Evolutionary conservation across 257 asterid species (phyloP), one percentile per base, ranked within the genome.

Genomic region (Rubia yunnanensis): DNA sequence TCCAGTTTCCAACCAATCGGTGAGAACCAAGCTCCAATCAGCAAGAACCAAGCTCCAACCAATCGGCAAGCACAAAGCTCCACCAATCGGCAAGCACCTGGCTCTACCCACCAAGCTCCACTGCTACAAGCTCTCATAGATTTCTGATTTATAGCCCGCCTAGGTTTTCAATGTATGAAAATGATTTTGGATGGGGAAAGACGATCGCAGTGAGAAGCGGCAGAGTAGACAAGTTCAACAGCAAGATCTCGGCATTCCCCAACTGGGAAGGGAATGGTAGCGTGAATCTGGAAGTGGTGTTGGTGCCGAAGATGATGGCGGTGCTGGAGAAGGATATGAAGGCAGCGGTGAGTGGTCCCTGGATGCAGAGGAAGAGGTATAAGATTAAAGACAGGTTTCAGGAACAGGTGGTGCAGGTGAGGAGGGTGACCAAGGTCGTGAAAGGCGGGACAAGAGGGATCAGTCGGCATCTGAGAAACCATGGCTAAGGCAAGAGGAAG

Each of bases 401-500:
- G 20, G 98, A 91, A 86, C 72, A 92, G 39, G 96, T 91, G 7
- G 86, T 91, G 66, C 96, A 92, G 52, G 98, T 88, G 5, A 79
- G 98, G 76, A 87, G 95, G 27, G 98, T 91, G 18, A 91, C 95
- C 0, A 91, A 91, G 78, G 98, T 92, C 28, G 98, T 92, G 1
- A 92, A 92, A 71, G 98, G 98, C 20, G 98, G 98, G 53, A 88
- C n/a, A n/a, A n/a, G n/a, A n/a, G n/a, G n/a, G n/a, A n/a, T n/a
- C n/a, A n/a, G n/a, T n/a, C n/a, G n/a, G n/a, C n/a, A n/a, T n/a
- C n/a, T n/a, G n/a, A n/a, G n/a, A n/a, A n/a, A n/a, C n/a, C n/a
- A n/a, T n/a, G n/a, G n/a, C n/a, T n/a, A n/a, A n/a, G n/a, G n/a
- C n/a, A n/a, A n/a, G n/a, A n/a, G n/a, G n/a, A n/a, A n/a, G n/a